Evolutionary conservation across 228 moss, liverwort and hornwort species (phyloP), one percentile per base, ranked within the genome.

Genomic region (Sphagnum magellanicum): DNA sequence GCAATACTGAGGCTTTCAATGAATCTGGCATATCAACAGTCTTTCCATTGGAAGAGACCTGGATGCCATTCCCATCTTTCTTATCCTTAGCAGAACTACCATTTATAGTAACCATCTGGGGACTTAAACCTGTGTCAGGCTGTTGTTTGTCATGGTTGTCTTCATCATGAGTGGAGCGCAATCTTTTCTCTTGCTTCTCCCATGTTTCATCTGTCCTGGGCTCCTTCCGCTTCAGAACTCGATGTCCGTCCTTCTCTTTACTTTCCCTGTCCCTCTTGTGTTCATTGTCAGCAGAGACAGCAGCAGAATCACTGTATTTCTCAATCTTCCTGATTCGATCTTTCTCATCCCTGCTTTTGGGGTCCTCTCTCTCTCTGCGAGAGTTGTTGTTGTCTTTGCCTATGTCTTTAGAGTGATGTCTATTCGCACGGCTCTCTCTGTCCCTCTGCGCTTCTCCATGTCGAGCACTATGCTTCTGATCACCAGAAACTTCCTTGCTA

Each of bases 141-240:
- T 32, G 32, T 32, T 32, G 32, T 32, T 32, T 32, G 32, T 32
- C 32, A 32, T 32, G 32, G 32, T 32, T 32, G 1, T 32, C 32
- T 32, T 32, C 32, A 32, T 32, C 32, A 32, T 32, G 32, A 32
- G 32, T 32, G 32, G 32, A 32, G 32, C 32, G 32, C 32, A 32
- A 32, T 32, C 32, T 32, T 32, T 6, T 48, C 8, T 16, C 48
- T 11, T 59, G 59, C 69, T 70, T 70, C 69, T 70, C 69, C 59
- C 59, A 58, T 4, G 60, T 47, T 11, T 70, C 69, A 5, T 11
- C 4, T 1, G 48, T n/a, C 16, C 52, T 13, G 52, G 60, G 51
- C 6, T 51, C 70, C 62, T 70, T 70, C 61, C 70, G 61, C 61
- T 70, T 70, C 17, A 60, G 10, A 8, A 50, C 70, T 12, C 61